Base-by-base conservation (phyloP, 2,329 filamentous ascomycete species). In the Emericellopsis atlantica region DNA sequence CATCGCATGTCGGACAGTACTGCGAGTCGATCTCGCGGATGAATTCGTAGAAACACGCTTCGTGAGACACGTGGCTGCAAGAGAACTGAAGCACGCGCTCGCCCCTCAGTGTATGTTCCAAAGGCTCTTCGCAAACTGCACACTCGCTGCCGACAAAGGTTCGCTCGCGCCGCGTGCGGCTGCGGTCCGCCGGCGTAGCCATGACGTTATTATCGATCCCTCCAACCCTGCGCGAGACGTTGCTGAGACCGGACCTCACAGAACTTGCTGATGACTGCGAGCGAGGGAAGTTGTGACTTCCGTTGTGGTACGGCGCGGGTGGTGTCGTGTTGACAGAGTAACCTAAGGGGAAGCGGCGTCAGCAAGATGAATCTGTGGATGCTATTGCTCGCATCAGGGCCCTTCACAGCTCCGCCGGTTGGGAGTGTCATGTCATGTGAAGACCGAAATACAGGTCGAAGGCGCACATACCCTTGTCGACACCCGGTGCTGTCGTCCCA, bases 21-120 rank as follows among this genome's bases (percentile, higher is more conserved):
- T 96, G 88, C 40, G 85, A 85, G 50, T 96, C 89, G 44, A 90
- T 84, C 55, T 95, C 90, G 54, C 86, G 84, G 52, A 98, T 94
- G 57, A 93, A 95, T 62, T 98, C 92, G 65, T 96, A 96, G 58
- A 98, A 96, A 64, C 92, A 98, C 31, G 90, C 92, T 61, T 96
- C 92, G 58, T 98, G 92, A 10, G 90, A 88, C 45, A 98, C 90
- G 62, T 98, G 92, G n/a, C 81, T 77, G 62, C 92, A 98, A 6
- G 89, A 93, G 54, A 98, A 92, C 58, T 96, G 92, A 41, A 98
- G 69, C 46, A 98, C 88, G 49, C 88, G 80, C 66, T 98, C 92
- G 44, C 92, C 92, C 39, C 85, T 84, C 37, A 98, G 72, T 4
- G 88, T 98, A 60, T 96, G 90, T 62, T 96, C 92, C 46, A 98